Evolutionary conservation across 495 filamentous ascomycete species (phyloP).

Genomic region (Trichoderma asperelloides): DNA sequence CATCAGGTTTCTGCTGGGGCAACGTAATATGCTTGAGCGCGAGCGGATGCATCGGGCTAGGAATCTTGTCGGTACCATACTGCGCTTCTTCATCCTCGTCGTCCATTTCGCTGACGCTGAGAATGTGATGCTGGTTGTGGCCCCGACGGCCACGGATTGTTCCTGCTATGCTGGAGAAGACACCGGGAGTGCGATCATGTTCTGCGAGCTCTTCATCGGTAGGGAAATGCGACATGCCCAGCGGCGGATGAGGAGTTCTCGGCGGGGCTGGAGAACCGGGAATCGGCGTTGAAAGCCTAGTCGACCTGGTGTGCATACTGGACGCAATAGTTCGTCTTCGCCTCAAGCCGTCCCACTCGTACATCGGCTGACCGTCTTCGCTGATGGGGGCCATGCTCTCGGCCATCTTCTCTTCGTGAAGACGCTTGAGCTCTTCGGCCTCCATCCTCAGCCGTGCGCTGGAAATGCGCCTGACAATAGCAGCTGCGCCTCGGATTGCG

Average conservation of each 20-base stretch:
- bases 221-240: slow-evolving; percentile 84
- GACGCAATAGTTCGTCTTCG: slow-evolving; percentile 66
- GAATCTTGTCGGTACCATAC: slow-evolving; percentile 20
- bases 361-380: slow-evolving; percentile 50
- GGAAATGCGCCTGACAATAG: slow-evolving; percentile 80
- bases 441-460: slow-evolving; percentile 68
- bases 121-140: slow-evolving; percentile 36
- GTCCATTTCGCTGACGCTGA: slow-evolving; percentile 19
- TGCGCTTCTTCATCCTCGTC: slow-evolving; percentile 10
- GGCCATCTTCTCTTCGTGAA: slow-evolving; percentile 64
- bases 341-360: slow-evolving; percentile 91
- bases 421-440: slow-evolving; percentile 65
- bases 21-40: slow-evolving; percentile 51
- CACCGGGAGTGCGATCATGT: slow-evolving; percentile 32
- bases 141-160: slow-evolving; percentile 47
- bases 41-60: slow-evolving; percentile 49
- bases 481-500: slow-evolving; percentile 85
- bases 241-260: slow-evolving; percentile 59
- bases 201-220: slow-evolving; percentile 50
- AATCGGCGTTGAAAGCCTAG: slow-evolving; percentile 23
- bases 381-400: slow-evolving; percentile 65
- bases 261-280: slow-evolving; percentile 30
- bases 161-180: slow-evolving; percentile 50
- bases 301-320: slow-evolving; percentile 27
- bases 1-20: slow-evolving; percentile 38